Evolutionary conservation across 2,329 filamentous ascomycete genomes (phyloP).

Genomic region (Xylariaceae sp.): DNA sequence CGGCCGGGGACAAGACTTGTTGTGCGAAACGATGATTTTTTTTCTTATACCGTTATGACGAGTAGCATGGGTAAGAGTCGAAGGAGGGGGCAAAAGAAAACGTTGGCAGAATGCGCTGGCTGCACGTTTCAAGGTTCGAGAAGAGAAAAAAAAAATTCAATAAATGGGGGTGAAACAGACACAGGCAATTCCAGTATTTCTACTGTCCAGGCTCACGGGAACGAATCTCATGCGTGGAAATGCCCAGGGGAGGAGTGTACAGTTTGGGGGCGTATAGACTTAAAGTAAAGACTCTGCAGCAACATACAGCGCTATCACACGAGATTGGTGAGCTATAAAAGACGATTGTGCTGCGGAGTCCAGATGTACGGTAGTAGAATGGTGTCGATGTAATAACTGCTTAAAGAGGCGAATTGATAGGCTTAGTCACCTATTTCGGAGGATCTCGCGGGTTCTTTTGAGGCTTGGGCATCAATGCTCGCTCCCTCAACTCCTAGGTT

Average conservation of each 20-base stretch:
- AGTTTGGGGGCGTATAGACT: constrained; percentile 21
- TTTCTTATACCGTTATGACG: constrained; percentile 17
- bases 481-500: constrained; percentile 30
- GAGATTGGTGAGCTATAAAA: constrained; percentile 14
- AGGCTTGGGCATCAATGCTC: constrained; percentile 41
- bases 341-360: constrained; percentile 14
- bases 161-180: constrained; percentile 17
- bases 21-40: constrained; percentile 16
- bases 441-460: constrained; percentile 30
- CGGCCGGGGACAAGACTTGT: constrained; percentile 6
- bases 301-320: constrained; percentile 13
- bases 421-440: constrained; percentile 33
- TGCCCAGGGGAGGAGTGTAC: constrained; percentile 19
- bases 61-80: constrained; percentile 15
- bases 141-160: constrained; percentile 18
- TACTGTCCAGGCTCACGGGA: constrained; percentile 25
- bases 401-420: constrained; percentile 22
- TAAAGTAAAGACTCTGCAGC: constrained; percentile 13
- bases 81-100: constrained; percentile 13
- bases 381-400: constrained; percentile 13
- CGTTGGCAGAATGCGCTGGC: constrained; percentile 23
- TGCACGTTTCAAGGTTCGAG: constrained; percentile 21
- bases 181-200: constrained; percentile 23
- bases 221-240: constrained; percentile 25
- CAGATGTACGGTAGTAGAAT: constrained; percentile 1